Evolutionary conservation across 768 basidiomycete genomes (phyloP).

Genomic region (Melanogaster broomeanus): DNA sequence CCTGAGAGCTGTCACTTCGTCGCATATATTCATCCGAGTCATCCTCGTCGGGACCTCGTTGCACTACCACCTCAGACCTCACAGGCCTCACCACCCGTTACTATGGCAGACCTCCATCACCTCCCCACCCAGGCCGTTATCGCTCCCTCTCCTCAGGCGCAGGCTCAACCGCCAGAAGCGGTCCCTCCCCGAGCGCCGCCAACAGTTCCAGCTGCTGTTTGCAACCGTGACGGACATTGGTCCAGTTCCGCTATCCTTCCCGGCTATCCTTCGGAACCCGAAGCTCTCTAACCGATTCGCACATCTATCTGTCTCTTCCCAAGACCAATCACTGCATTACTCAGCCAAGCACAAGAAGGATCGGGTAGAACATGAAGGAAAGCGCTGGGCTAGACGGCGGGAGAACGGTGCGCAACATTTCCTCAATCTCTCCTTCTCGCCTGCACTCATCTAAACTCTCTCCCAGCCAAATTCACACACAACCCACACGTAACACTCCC

Average conservation of each 20-base stretch:
- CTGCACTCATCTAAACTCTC: neutral
- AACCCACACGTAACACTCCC: slow-evolving; percentile 76
- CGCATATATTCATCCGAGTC: too few relatives aligned
- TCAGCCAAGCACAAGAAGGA: slow-evolving; percentile 40
- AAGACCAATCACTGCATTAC: slow-evolving; percentile 8
- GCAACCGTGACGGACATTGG: slow-evolving; percentile 1
- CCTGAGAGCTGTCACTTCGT: too few relatives aligned
- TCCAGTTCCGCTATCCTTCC: slow-evolving; percentile 66
- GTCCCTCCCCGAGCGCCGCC: neutral
- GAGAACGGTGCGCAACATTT: slow-evolving; percentile 62
- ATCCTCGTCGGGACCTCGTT: too few relatives aligned
- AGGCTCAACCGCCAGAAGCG: neutral
- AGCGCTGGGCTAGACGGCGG: slow-evolving; percentile 73
- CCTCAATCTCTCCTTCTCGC: neutral
- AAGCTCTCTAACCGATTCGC: slow-evolving; percentile 54
- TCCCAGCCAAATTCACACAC: slow-evolving; percentile 64
- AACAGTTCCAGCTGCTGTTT: neutral
- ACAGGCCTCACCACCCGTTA: neutral
- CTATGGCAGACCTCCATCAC: slow-evolving; percentile 9
- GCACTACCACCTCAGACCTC: too few relatives aligned
- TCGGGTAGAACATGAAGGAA: slow-evolving; percentile 70
- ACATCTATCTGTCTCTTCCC: slow-evolving; percentile 41
- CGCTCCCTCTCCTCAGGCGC: neutral
- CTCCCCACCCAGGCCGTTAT: neutral
- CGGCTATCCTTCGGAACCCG: slow-evolving; percentile 64